Conservation (phyloP, 148 eudicot genomes). For the Suaeda aralocaspica region DNA sequence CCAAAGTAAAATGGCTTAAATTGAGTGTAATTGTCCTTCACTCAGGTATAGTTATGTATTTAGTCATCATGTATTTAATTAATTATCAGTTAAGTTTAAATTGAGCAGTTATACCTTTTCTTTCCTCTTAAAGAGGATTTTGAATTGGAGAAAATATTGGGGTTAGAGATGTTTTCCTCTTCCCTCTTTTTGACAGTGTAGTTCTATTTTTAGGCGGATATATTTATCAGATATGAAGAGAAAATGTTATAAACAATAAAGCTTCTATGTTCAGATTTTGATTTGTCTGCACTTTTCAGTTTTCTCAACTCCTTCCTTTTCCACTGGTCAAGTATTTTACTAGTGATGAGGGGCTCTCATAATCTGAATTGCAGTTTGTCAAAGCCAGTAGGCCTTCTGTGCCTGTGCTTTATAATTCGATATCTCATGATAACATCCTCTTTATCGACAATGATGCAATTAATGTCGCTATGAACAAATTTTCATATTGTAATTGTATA, state of each 20-base stretch:
- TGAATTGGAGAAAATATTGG: constrained; percentile 12
- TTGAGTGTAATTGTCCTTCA: too few species aligned
- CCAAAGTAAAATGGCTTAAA: constrained; percentile 53
- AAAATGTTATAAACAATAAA: neutral
- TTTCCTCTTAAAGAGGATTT: neutral
- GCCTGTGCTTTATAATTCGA: too few species aligned
- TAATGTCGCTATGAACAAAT: too few species aligned
- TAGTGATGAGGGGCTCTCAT: too few species aligned
- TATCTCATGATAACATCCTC: too few species aligned
- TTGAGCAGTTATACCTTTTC: constrained; percentile 2
- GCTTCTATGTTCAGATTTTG: neutral
- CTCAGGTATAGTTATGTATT: constrained; percentile 12
- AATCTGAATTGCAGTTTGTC: neutral
- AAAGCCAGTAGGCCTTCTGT: neutral
- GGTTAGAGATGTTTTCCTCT: neutral
- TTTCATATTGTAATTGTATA: too few species aligned
- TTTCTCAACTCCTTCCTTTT: too few species aligned
- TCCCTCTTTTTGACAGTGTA: neutral
- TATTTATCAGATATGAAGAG: neutral
- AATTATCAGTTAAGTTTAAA: constrained; percentile 6
- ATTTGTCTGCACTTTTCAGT: too few species aligned
- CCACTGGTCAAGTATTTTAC: too few species aligned
- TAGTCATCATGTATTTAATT: constrained; percentile 2
- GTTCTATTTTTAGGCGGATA: neutral
- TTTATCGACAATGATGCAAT: too few species aligned